Evolutionary conservation across 2,329 filamentous ascomycete species (phyloP), one percentile per base, ranked within the genome.

Genomic region (Xylaria sp.): DNA sequence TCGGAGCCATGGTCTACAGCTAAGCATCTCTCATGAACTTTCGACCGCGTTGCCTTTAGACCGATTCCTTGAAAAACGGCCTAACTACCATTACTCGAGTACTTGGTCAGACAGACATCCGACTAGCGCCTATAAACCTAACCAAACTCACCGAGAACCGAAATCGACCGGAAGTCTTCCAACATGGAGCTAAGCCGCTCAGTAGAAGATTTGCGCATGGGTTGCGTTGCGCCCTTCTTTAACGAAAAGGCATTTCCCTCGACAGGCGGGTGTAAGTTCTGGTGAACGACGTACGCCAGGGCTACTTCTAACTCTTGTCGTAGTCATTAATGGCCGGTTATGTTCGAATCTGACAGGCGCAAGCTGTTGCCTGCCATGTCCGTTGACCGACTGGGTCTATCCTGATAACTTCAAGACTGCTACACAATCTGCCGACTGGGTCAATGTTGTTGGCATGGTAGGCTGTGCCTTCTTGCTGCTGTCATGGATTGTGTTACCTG

Each of bases 351-450:
- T 84, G 23, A 73, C 79, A 5, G 75, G 78, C 35, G 69, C 87
- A 4, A 81, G 80, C 35, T 99, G 95, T 76, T 99, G 95, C 75
- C 77, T 99, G 59, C 95, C 95, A 63, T 99, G 95, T 75, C 95
- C 95, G 31, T 83, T 91, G 71, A 90, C 90, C 10, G 86, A 94
- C 59, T 98, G 90, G 89, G 78, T 85, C 23, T 88, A 89, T 66
- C 81, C 85, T 11, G 82, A 87, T 66, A 83, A 78, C 70, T 90
- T 90, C 74, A 65, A 78, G 17, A 80, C 80, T 1, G 73, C 92
- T 69, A 88, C 87, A 21, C 76, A 80, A 48, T 85, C 86, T 13
- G 88, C 92, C n/a, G 91, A 92, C 76, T 96, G 91, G 87, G 81
- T 97, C 58, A 92, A 91, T 65, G 87, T 96, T 15, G 86, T 83